Base-by-base conservation (phyloP, 116 monocot species). In the Posidonia oceanica region DNA sequence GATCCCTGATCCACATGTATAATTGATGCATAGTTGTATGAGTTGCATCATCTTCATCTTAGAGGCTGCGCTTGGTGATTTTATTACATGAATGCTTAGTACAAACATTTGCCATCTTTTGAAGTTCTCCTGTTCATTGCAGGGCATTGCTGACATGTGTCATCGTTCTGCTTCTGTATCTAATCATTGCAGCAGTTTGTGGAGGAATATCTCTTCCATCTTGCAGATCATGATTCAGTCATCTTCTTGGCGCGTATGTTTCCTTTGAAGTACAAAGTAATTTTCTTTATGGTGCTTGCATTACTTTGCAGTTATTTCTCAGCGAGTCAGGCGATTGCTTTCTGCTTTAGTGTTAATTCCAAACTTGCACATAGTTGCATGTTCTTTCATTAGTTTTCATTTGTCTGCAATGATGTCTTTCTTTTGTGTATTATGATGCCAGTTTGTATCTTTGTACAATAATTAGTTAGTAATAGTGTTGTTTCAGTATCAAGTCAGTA, bases 161-260 rank as follows among this genome's bases (percentile, higher is more conserved):
- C 23, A 91, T 95, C 63, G 84, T 88, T 36, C 69, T 95, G 13
- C 38, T 95, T 67, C 81, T 95, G 63, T 91, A 95, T 72, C 63
- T 91, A 36, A 91, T 95, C 36, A 95, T 95, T 42, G 88, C 95
- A 58, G 88, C 86, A 52, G 82, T 78, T 52, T 95, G 95, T 67
- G 91, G 95, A 36, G 91, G 95, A 68, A 75, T 91, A 64, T 83
- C 88, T 68, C 94, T 94, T 76, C 74, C 85, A 63, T 83, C 89
- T 4, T 94, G 94, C 75, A 83, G 94, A 79, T 85, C 85, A 20
- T 82, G 69, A 78, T 73, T 42, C 38, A 5, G 14, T 61, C 13
- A 17, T 54, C 36, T 6, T 36, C 55, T 39, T 55, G 40, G 64
- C 10, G 61, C 61, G 8, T 18, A n/a, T n/a, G 44, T 40, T 65